Evolutionary conservation across 768 basidiomycete genomes (phyloP).

Genomic region (Tricholoma flavovirens): DNA sequence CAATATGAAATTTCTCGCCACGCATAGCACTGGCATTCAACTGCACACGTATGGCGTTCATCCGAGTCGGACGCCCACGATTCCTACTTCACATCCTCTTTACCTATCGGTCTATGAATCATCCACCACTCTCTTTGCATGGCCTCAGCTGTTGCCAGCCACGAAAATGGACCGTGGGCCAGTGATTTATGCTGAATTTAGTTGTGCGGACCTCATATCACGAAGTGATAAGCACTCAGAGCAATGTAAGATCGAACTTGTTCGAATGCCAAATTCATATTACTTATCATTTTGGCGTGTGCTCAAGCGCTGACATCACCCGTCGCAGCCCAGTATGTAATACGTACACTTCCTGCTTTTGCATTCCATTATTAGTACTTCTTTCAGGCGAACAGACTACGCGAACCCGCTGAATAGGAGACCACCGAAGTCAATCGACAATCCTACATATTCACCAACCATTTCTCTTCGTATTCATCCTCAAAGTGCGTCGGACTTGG

Average conservation of each 20-base stretch:
- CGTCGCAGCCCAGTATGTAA: neutral
- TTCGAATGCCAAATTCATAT: neutral
- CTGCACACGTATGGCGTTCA: neutral
- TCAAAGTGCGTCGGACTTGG: neutral
- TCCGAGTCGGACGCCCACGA: neutral
- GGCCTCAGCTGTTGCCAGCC: conserved; percentile 40
- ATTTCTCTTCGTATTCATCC: neutral
- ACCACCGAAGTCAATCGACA: neutral
- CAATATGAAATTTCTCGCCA: neutral
- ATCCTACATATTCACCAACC: neutral
- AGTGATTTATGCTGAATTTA: conserved; percentile 27
- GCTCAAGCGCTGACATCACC: neutral
- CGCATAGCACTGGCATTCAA: neutral
- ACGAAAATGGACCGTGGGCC: conserved; percentile 38
- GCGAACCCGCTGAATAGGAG: neutral
- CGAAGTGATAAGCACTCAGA: neutral
- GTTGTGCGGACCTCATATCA: neutral
- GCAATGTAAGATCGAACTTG: neutral
- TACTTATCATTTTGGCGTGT: neutral
- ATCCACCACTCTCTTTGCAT: conserved; percentile 40
- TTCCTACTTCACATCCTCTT: neutral
- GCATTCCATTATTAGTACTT: neutral
- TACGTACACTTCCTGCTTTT: neutral
- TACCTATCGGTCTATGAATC: conserved; percentile 37
- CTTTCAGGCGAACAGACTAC: neutral